Evolutionary conservation across 2,329 filamentous ascomycete species (phyloP).

Genomic region (Furcasterigmium furcatum): DNA sequence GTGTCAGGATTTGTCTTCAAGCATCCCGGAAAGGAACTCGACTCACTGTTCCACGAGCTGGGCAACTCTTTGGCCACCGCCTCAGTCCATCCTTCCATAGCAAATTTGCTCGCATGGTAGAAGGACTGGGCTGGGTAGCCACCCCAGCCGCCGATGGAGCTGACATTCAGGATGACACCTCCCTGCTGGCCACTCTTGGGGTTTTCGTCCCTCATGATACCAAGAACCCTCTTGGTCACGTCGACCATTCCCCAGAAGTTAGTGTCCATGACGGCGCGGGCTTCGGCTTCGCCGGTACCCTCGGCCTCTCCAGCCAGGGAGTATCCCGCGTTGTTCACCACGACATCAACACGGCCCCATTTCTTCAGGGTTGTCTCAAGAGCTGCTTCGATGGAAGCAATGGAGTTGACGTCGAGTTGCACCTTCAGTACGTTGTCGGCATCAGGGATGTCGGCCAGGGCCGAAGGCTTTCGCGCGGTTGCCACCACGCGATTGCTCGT

Average conservation of each 20-base stretch:
- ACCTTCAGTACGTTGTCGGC: not conserved
- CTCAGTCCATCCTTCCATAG: slow-evolving; percentile 44
- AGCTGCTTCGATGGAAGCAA: not conserved
- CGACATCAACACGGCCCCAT: slow-evolving; percentile 7
- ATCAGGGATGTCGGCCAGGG: not conserved
- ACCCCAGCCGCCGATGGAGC: slow-evolving; percentile 44
- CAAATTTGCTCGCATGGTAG: slow-evolving; percentile 41
- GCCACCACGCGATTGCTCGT: not conserved
- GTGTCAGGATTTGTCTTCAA: not conserved
- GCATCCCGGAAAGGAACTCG: not conserved
- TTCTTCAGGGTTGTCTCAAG: not conserved
- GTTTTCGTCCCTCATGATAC: slow-evolving; percentile 33
- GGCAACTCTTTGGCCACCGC: slow-evolving; percentile 38
- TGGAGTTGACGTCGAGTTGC: not conserved
- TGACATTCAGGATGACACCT: slow-evolving; percentile 52
- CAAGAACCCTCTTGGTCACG: slow-evolving; percentile 30
- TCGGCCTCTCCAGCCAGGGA: not conserved
- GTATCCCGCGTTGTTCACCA: slow-evolving; percentile 11
- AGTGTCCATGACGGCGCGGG: slow-evolving; percentile 27
- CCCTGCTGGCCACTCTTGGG: slow-evolving; percentile 26
- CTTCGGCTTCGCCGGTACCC: not conserved
- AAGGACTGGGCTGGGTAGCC: slow-evolving; percentile 29
- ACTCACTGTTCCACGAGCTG: slow-evolving; percentile 36
- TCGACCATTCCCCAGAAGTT: slow-evolving; percentile 37
- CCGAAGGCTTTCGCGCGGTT: not conserved